Base-by-base conservation (phyloP, 106 monocot species). In the Dendrobium officinale region DNA sequence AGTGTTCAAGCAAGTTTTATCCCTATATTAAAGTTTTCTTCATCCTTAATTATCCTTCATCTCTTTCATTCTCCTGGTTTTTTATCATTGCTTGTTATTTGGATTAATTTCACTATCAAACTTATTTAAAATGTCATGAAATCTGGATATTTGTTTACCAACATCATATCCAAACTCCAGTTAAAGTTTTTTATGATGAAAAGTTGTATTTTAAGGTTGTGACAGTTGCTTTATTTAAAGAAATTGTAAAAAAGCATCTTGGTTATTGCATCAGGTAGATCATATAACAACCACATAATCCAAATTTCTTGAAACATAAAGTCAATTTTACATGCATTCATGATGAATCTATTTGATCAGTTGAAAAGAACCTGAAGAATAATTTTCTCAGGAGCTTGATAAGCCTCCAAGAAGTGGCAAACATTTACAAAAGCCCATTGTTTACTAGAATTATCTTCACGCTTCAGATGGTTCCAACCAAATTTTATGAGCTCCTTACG, bases 361-460 rank as follows among this genome's bases (percentile, higher is more conserved):
- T 70, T 33, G 64, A 64, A 24, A 4, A 77, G 45, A 83, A 96
- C 97, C 94, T 98, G 97, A 55, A 99, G 89, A 70, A 99, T 95
- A 70, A 99, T 99, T 79, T 99, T 99, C 74, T 99, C 99, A 78
- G 99, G 99, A 48, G 99, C 99, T 82, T 99, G 99, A 82, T 99
- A 99, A 22, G 99, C 99, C 72, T 99, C 99, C 81, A 99, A 87
- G 81, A 99, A 99, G 79, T 99, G 95, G 73, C 99, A 99, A 75
- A 99, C 99, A 91, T 99, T 99, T 42, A 99, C 99, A 89, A 99
- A 99, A 64, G 99, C 99, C 99, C 99, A 99, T 68, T 99, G 99
- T 81, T 99, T 99, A 66, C 99, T 99, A 67, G 93, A 92, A 84
- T 99, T 99, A 79, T 99, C 99, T 84, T 99, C 99, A 67, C 99